Percentiles rank a stretch among this genome's conserved stretches.
phyloP scores from a whole-genome alignment of 164 flowering plant genomes.

The Taxillus chinensis region DNA sequence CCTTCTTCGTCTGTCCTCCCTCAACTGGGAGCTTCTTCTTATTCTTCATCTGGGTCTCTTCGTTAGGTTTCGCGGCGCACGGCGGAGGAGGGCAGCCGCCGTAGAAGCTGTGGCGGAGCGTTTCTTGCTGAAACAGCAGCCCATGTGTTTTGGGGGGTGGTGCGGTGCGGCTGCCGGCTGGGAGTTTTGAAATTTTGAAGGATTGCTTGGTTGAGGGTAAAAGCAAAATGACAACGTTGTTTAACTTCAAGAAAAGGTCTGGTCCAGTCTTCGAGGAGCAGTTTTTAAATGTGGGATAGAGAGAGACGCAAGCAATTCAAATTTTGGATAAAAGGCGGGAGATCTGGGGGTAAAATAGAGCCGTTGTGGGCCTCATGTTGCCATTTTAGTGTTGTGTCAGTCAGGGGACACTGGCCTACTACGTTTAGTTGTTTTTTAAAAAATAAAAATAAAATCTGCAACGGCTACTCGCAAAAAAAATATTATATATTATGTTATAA shows the following conservation, averaged over 20 bases:
- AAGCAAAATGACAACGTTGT: neutral
- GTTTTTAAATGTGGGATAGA: neutral
- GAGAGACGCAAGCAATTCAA: conserved; percentile 8
- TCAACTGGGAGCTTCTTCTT: conserved; percentile 1
- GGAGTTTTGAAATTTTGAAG: conserved; percentile 1
- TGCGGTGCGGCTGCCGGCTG: neutral
- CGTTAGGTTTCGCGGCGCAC: conserved; percentile 6
- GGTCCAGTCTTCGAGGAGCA: neutral
- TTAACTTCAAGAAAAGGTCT: neutral
- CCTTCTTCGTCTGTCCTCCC: neutral
- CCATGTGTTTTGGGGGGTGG: conserved; percentile 25
- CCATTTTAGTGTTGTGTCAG: too few relatives aligned
- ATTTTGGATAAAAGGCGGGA: conserved; percentile 8
- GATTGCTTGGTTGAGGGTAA: neutral
- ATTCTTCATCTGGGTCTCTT: neutral
- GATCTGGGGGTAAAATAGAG: neutral
- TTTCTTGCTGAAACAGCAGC: conserved; percentile 65
- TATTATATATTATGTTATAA: too few relatives aligned
- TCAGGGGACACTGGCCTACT: too few relatives aligned
- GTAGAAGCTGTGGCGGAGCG: conserved; percentile 8
- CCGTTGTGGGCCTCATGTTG: neutral
- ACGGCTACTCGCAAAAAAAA: too few relatives aligned
- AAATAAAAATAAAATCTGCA: too few relatives aligned
- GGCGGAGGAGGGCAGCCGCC: neutral
- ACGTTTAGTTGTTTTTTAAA: too few relatives aligned